phyloP scores from a whole-genome alignment of 2,329 filamentous ascomycete species.

The Pseudocercospora vitis region DNA sequence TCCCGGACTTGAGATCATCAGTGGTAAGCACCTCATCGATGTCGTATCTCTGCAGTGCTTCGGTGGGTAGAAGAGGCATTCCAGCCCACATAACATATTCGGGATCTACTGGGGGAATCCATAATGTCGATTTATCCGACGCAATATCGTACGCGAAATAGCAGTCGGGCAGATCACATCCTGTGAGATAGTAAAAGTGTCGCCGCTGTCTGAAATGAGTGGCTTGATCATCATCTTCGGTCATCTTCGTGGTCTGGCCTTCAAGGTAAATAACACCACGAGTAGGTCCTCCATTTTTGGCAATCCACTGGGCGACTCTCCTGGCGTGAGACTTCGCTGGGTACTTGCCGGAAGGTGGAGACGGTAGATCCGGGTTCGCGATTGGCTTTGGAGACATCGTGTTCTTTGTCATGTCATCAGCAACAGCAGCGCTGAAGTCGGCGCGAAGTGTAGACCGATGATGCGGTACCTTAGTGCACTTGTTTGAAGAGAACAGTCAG shows the following conservation, averaged over 20 bases:
- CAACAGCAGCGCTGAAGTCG: too few relatives aligned
- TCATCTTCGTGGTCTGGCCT: constrained; percentile 73
- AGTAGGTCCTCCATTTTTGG: constrained; percentile 61
- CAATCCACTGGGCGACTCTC: constrained; percentile 78
- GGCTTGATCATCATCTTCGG: constrained; percentile 75
- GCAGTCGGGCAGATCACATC: constrained; percentile 78
- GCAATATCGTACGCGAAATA: constrained; percentile 80
- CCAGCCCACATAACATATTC: constrained; percentile 94
- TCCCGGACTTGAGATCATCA: constrained; percentile 71
- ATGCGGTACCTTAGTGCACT: too few relatives aligned
- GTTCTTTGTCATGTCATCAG: constrained; percentile 27
- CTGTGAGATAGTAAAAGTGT: constrained; percentile 92
- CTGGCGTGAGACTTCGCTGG: constrained; percentile 85
- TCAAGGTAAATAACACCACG: constrained; percentile 84
- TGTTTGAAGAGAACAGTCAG: constrained; percentile 2
- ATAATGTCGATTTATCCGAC: constrained; percentile 74
- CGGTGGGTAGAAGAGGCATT: constrained; percentile 73
- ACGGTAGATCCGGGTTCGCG: constrained; percentile 38
- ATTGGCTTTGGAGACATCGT: constrained; percentile 32
- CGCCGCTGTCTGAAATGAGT: constrained; percentile 67
- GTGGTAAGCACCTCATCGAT: constrained; percentile 56
- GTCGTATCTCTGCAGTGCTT: constrained; percentile 63
- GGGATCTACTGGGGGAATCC: constrained; percentile 85
- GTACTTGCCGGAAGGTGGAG: constrained; percentile 55
- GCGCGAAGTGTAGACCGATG: too few relatives aligned